Evolutionary conservation across 2,329 filamentous ascomycete genomes (phyloP), one percentile per base, ranked within the genome.

Genomic region (Aspergillus pseudoterreus): DNA sequence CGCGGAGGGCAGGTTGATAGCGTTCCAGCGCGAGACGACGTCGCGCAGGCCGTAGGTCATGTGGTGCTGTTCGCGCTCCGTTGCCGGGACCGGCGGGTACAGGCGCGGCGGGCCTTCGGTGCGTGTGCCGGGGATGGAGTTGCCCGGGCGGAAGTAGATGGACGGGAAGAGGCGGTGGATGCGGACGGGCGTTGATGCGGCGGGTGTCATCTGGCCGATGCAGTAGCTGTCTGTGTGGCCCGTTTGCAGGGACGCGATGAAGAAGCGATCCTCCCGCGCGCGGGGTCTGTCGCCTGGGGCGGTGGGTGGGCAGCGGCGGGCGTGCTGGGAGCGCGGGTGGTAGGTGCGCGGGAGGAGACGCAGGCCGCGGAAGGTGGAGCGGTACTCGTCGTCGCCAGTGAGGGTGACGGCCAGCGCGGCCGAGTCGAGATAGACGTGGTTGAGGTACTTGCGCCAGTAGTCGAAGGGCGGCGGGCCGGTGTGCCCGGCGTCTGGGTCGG

Each of bases 341-440:
- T 44, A 42, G 11, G 39, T 45, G 4, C 45, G 14, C 2, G 57
- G 49, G 3, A 62, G 54, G 38, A 61, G 52, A 33, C 49, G 51
- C 10, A 62, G 41, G 4, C 55, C 58, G 10, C 52, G 49, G 38
- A 62, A 49, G 21, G 52, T 42, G 2, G 49, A 55, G 19, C 46
- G 56, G 45, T 49, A 48, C 21, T 52, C 50, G 33, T 53, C 52
- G 4, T 45, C 49, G 24, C 14, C 41, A 17, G 17, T 39, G 17
- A 56, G 52, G 6, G 44, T 47, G n/a, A 47, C 49, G 8, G 55
- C 55, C 22, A 63, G 36, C 10, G 56, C 53, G 11, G 49, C 51
- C 4, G 61, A 62, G 47, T 63, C 61, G 22, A 62, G 38, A 32
- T 59, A 61, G 38, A 59, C 45, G 24, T 47, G 52, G 32, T 54